Percentiles rank a stretch among this genome's conserved stretches.
These are phyloP conservation scores for Penicillium vulpinum DNA, from an alignment of 2,329 filamentous ascomycete species.

Conservation along the genomic window DNA sequence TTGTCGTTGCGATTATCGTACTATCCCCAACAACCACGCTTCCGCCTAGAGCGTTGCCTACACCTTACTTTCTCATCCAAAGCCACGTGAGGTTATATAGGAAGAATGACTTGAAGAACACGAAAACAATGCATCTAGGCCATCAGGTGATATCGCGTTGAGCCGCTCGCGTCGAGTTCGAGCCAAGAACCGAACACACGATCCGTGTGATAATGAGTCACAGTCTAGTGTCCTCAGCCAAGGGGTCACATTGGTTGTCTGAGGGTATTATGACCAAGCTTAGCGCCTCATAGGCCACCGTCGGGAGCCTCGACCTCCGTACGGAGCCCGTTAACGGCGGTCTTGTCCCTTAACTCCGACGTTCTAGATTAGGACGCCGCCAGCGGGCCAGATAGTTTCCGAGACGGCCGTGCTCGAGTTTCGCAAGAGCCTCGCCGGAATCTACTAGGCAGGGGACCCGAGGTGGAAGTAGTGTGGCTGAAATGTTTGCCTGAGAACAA, in stretches of 20 bases:
- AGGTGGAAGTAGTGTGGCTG: constrained; percentile 1
- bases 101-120: not conserved
- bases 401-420: not conserved
- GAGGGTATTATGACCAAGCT: not conserved
- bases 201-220: constrained; percentile 4
- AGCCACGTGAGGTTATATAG: not conserved
- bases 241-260: not conserved
- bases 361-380: constrained; percentile 4
- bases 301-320: not conserved
- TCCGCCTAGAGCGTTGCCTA: not conserved
- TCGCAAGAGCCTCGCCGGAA: not conserved
- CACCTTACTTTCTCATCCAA: no score
- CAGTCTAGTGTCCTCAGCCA: not conserved
- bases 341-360: constrained; percentile 5
- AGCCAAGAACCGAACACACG: not conserved
- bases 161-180: not conserved
- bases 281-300: not conserved
- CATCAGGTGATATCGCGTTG: constrained; percentile 8
- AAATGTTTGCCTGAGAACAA: not conserved
- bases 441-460: not conserved
- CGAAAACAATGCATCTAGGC: not conserved
- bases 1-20: not conserved
- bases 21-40: not conserved
- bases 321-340: not conserved
- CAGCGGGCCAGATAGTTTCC: not conserved